A percentile compares a stretch with the other conserved stretches of the same genome.
Conservation (phyloP, 2,329 filamentous ascomycete species). For the Paramyrothecium sp. region DNA sequence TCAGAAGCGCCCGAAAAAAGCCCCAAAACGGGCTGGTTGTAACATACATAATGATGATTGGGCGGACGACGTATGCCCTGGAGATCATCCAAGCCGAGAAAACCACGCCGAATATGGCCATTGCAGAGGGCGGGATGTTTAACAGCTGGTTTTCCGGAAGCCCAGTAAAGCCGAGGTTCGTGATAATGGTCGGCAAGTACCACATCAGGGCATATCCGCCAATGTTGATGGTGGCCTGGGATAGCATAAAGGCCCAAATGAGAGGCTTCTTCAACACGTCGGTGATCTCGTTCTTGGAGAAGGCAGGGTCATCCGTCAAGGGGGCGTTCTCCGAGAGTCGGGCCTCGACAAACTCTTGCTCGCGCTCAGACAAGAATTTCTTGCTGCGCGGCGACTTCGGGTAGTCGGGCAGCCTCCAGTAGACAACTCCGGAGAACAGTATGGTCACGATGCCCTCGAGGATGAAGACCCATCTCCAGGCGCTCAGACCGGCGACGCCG, state of each 20-base stretch:
- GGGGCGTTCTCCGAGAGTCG: slow-evolving; percentile 36
- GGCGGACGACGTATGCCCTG: not conserved
- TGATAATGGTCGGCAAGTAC: slow-evolving; percentile 40
- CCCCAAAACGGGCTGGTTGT: slow-evolving; percentile 24
- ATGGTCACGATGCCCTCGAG: slow-evolving; percentile 41
- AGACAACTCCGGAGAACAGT: slow-evolving; percentile 15
- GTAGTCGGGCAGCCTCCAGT: slow-evolving; percentile 36
- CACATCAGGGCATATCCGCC: slow-evolving; percentile 39
- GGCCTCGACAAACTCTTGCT: slow-evolving; percentile 38
- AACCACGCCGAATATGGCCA: slow-evolving; percentile 34
- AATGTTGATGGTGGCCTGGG: slow-evolving; percentile 33
- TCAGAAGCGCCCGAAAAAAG: too few species aligned
- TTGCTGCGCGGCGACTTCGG: slow-evolving; percentile 25
- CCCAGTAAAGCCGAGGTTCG: slow-evolving; percentile 37
- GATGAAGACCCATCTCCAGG: slow-evolving; percentile 37
- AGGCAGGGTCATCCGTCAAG: slow-evolving; percentile 31
- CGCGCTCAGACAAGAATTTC: slow-evolving; percentile 32
- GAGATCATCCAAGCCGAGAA: slow-evolving; percentile 34
- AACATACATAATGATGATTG: slow-evolving; percentile 25
- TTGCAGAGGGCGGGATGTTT: slow-evolving; percentile 43
- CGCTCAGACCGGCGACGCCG: slow-evolving; percentile 17
- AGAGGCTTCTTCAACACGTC: slow-evolving; percentile 23
- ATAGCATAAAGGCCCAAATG: slow-evolving; percentile 19
- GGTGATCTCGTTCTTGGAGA: slow-evolving; percentile 31
- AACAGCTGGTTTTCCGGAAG: slow-evolving; percentile 42